Evolutionary conservation across 768 basidiomycete species (phyloP).

Genomic region (Leucocoprinus sp.): DNA sequence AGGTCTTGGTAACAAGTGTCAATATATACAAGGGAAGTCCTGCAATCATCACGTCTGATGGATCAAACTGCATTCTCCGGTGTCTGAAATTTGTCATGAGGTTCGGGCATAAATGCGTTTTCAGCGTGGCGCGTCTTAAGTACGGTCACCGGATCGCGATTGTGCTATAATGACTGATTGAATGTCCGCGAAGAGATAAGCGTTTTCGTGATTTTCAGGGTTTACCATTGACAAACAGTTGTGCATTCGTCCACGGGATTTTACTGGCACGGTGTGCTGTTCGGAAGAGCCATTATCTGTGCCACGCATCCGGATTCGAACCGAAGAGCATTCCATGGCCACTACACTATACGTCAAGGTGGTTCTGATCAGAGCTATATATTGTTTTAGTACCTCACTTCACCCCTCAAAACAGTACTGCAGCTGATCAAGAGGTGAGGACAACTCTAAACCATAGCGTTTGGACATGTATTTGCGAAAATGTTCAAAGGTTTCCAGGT

Average conservation of each 20-base stretch:
- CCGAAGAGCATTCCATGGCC: background rate
- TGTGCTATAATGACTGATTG: slow-evolving; percentile 2
- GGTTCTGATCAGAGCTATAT: background rate
- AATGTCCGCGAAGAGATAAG: slow-evolving; percentile 7
- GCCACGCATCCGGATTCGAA: background rate
- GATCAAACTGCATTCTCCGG: slow-evolving; percentile 12
- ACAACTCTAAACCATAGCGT: too few relatives aligned
- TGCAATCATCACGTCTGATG: slow-evolving; percentile 11
- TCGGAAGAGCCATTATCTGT: background rate
- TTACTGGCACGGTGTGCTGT: background rate
- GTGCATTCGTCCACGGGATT: slow-evolving; percentile 5
- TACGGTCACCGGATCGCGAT: slow-evolving; percentile 5
- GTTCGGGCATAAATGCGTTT: slow-evolving; percentile 9
- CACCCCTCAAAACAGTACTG: too few relatives aligned
- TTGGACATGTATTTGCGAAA: too few relatives aligned
- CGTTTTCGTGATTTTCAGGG: slow-evolving; percentile 5
- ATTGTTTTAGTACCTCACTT: too few relatives aligned
- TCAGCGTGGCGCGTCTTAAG: slow-evolving; percentile 7
- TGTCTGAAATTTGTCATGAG: slow-evolving; percentile 10
- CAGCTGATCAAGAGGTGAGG: too few relatives aligned
- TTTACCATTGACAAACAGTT: background rate
- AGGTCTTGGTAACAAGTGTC: slow-evolving; percentile 8
- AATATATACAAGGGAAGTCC: slow-evolving; percentile 14
- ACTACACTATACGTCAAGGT: background rate
- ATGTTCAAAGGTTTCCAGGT: too few relatives aligned